Percentiles rank a stretch among this genome's conserved stretches.
These are phyloP conservation scores for Volvox africanus DNA, from an alignment of 139 green algal genomes.

Conservation along the genomic window DNA sequence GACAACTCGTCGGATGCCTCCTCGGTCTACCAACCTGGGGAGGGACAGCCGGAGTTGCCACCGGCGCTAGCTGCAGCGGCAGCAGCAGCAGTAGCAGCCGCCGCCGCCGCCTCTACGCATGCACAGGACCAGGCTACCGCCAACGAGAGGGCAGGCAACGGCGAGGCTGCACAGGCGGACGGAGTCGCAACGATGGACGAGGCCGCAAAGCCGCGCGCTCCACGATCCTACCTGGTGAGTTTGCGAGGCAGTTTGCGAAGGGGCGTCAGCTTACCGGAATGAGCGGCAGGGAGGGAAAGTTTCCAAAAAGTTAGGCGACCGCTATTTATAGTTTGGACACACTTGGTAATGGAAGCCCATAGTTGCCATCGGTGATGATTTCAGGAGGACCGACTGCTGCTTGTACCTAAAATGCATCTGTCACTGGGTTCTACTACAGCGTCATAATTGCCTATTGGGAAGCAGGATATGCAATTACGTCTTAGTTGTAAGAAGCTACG, in stretches of 20 bases:
- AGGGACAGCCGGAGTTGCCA: not conserved
- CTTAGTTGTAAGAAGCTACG: not conserved
- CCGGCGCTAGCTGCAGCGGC: not conserved
- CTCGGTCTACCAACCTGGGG: slow-evolving; percentile 23
- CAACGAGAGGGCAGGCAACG: not conserved
- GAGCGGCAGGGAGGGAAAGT: no score
- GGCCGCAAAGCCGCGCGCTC: not conserved
- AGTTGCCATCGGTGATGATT: no score
- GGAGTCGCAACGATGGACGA: not conserved
- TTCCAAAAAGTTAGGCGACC: not conserved
- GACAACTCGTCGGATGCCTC: slow-evolving; percentile 44
- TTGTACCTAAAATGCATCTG: no score
- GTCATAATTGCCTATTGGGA: not conserved
- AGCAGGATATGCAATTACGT: not conserved
- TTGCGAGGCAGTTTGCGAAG: not conserved
- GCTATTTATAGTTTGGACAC: not conserved
- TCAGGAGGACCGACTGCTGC: no score
- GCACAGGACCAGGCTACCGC: not conserved
- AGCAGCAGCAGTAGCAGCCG: not conserved
- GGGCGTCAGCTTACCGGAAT: no score
- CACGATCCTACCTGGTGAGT: slow-evolving; percentile 28
- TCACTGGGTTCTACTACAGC: not conserved
- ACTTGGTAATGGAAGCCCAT: not conserved
- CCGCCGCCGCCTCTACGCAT: not conserved
- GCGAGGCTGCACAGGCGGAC: not conserved